Conservation (phyloP, 1,284 basidiomycete species). For the Veloporphyrellus conicus region DNA sequence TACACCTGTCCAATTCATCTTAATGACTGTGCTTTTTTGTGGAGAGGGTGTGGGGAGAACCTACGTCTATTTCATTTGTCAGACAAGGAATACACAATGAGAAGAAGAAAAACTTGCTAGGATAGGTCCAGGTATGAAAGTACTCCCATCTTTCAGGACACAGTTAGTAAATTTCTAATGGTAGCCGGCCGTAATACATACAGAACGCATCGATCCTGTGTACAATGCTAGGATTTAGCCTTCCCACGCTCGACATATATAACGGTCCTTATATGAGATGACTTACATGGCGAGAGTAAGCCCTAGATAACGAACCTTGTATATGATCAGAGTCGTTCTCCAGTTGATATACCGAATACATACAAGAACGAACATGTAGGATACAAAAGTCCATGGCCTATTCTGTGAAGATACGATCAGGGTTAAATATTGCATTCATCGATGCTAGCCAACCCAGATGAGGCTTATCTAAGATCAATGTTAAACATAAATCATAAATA, state of each 20-base stretch:
- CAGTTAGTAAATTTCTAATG: not conserved
- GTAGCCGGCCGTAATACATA: not conserved
- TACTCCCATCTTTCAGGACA: constrained; percentile 11
- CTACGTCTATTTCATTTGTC: constrained; percentile 11
- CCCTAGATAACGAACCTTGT: constrained; percentile 22
- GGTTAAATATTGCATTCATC: not conserved
- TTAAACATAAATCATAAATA: not conserved
- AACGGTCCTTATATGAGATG: not conserved
- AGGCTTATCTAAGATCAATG: constrained; percentile 9
- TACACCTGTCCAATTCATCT: constrained; percentile 18
- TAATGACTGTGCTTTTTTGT: not conserved
- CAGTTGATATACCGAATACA: not conserved
- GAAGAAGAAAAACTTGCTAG: constrained; percentile 2
- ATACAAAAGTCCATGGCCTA: constrained; percentile 19
- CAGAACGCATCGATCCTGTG: constrained; percentile 12
- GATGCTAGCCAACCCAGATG: constrained; percentile 18
- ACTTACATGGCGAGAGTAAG: constrained; percentile 12
- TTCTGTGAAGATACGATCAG: constrained; percentile 13
- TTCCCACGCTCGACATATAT: not conserved
- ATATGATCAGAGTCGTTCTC: not conserved
- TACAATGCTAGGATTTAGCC: not conserved
- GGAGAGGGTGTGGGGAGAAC: not conserved
- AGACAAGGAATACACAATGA: not conserved
- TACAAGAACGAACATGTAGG: constrained; percentile 18
- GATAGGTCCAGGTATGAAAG: constrained; percentile 19